These are phyloP conservation scores for Scopulariopsis brevicaulis DNA, from an alignment of 2,329 filamentous ascomycete species.

Conservation along the genomic window DNA sequence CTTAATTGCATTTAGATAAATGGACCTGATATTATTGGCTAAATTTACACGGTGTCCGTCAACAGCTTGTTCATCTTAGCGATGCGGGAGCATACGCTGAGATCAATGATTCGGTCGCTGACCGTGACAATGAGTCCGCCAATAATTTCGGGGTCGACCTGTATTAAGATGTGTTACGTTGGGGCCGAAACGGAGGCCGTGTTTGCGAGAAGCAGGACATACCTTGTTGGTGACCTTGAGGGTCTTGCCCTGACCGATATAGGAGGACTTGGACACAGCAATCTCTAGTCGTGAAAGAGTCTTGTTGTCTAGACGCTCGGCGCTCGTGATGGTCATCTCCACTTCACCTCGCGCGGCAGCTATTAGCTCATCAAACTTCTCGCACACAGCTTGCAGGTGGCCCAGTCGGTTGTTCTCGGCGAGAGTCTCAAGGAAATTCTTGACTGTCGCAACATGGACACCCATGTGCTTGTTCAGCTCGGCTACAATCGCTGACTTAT, in stretches of 20 bases:
- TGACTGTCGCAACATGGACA: constrained; percentile 56
- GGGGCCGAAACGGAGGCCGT: too few species aligned
- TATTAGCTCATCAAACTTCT: constrained; percentile 83
- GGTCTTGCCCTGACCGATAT: constrained; percentile 87
- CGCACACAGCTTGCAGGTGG: constrained; percentile 67
- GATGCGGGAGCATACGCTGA: constrained; percentile 89
- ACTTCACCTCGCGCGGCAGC: constrained; percentile 84
- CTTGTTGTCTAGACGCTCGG: constrained; percentile 79
- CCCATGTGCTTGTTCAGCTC: constrained; percentile 82
- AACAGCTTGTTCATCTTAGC: constrained; percentile 99
- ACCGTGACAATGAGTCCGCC: constrained; percentile 93
- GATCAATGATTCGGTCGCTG: constrained; percentile 94
- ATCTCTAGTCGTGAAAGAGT: constrained; percentile 75
- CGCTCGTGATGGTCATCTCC: constrained; percentile 83
- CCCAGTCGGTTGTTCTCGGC: constrained; percentile 94
- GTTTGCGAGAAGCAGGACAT: constrained; percentile 14
- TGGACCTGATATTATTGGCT: neutral
- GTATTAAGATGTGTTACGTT: neutral
- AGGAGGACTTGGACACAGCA: constrained; percentile 80
- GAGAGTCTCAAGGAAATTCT: constrained; percentile 85
- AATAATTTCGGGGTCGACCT: constrained; percentile 91
- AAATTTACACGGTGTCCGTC: constrained; percentile 85
- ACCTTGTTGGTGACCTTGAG: constrained; percentile 92
- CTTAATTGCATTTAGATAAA: too few species aligned
- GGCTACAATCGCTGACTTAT: constrained; percentile 77